Conservation (phyloP, 805 yeast species). For the Saccharomycopsis sp. region DNA sequence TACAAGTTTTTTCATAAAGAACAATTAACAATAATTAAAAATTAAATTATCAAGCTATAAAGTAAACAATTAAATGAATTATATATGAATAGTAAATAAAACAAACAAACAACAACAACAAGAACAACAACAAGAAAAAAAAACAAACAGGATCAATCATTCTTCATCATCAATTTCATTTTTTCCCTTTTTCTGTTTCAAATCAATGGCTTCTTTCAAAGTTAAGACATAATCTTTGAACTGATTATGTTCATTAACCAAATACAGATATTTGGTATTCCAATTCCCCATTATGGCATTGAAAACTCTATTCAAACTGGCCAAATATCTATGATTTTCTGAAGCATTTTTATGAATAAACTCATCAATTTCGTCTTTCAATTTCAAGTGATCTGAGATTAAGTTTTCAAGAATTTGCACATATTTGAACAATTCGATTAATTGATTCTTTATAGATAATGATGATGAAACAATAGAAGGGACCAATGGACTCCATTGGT, state of each 20-base stretch:
- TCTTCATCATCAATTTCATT: conserved; percentile 1
- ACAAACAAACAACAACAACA: neutral
- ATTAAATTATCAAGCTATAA: neutral
- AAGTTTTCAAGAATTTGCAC: conserved; percentile 29
- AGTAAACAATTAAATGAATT: neutral
- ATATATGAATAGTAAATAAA: neutral
- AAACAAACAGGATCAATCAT: neutral
- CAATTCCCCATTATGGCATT: conserved; percentile 29
- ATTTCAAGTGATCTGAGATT: conserved; percentile 33
- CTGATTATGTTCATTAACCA: conserved; percentile 28
- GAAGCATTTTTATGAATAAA: conserved; percentile 20
- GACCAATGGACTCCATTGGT: conserved; percentile 25
- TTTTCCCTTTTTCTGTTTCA: conserved; percentile 9
- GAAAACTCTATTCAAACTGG: conserved; percentile 12
- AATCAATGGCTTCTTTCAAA: conserved; percentile 24
- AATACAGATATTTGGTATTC: conserved; percentile 30
- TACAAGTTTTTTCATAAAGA: too few relatives aligned
- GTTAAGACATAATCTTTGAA: conserved; percentile 26
- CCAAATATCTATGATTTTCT: conserved; percentile 7
- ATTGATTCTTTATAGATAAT: conserved; percentile 26
- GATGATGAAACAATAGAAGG: conserved; percentile 23
- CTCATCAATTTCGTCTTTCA: conserved; percentile 28
- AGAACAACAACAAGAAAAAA: neutral
- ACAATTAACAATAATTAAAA: too few relatives aligned
- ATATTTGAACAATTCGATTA: conserved; percentile 29